Evolutionary conservation across 306 rosid genomes (phyloP), one percentile per base, ranked within the genome.

Genomic region (Cicer chorassanicum): DNA sequence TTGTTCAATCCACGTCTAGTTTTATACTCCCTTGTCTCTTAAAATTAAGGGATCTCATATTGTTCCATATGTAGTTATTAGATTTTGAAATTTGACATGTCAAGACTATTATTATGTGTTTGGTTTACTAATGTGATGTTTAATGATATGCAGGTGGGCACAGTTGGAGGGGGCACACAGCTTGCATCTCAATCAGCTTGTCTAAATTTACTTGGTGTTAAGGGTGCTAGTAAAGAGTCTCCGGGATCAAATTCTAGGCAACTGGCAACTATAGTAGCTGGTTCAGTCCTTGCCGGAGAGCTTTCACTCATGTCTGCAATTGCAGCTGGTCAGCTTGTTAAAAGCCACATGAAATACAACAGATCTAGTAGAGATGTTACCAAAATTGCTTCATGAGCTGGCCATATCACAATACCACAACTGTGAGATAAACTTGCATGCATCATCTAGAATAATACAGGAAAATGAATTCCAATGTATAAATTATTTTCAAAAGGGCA

Each of bases 91-190:
- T 29, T 43, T 42, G 34, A 65, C 18, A 45, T 24, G 64, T 44
- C 41, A 18, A 59, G 1, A 50, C 11, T 21, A 80, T 24, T 54
- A 41, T 63, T 4, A 2, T 34, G 12, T 36, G 55, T 57, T 16
- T 80, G 72, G 36, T 15, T 7, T 57, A 14, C 13, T 43, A 1
- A 75, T 73, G 54, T 9, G 45, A 18, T 12, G 41, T 65, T 21
- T 14, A 42, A 15, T 34, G 45, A 10, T 29, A 29, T 67, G 60
- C 83, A 90, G 98, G 98, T 94, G 38, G 98, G 98, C 3, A 94
- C 98, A 0, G 95, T 94, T 15, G 98, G 98, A 73, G 98, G 98
- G 43, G 98, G 98, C 5, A 94, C 98, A n/a, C 96, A 94, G 45
- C 89, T 94, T 0, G 94, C 97, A 9, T 91, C 98, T 2, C 98